Evolutionary conservation across 495 filamentous ascomycete genomes (phyloP).

Genomic region (Aspergillus carlsbadensis): DNA sequence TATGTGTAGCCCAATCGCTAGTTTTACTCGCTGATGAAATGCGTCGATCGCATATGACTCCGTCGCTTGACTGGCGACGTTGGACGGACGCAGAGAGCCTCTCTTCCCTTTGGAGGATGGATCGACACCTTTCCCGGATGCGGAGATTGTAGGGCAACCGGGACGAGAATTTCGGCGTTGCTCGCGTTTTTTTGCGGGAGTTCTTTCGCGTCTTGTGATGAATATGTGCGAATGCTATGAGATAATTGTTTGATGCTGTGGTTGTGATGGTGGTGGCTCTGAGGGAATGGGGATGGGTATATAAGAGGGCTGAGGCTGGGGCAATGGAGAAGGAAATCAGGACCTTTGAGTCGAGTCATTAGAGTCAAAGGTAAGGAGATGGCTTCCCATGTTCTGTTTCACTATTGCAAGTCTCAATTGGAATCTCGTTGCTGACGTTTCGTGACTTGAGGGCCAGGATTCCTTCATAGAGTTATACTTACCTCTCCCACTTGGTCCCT

Average conservation of each 20-base stretch:
- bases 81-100: not conserved
- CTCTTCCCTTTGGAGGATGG: not conserved
- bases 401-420: too few relatives aligned
- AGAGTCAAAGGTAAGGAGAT: too few relatives aligned
- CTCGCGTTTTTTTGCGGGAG: not conserved
- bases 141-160: not conserved
- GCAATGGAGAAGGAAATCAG: not conserved
- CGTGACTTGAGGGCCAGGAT: too few relatives aligned
- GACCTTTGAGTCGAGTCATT: not conserved
- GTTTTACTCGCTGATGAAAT: not conserved
- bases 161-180: conserved; percentile 8
- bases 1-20: not conserved
- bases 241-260: not conserved
- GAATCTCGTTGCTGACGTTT: too few relatives aligned
- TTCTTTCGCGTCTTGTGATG: not conserved
- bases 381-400: too few relatives aligned
- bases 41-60: not conserved
- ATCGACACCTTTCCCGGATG: not conserved
- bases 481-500: too few relatives aligned
- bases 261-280: not conserved
- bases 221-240: not conserved
- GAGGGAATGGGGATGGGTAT: not conserved
- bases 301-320: not conserved
- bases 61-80: not conserved
- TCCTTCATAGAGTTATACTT: too few relatives aligned